phyloP scores from a whole-genome alignment of 495 filamentous ascomycete species.

The Talaromyces liani region DNA sequence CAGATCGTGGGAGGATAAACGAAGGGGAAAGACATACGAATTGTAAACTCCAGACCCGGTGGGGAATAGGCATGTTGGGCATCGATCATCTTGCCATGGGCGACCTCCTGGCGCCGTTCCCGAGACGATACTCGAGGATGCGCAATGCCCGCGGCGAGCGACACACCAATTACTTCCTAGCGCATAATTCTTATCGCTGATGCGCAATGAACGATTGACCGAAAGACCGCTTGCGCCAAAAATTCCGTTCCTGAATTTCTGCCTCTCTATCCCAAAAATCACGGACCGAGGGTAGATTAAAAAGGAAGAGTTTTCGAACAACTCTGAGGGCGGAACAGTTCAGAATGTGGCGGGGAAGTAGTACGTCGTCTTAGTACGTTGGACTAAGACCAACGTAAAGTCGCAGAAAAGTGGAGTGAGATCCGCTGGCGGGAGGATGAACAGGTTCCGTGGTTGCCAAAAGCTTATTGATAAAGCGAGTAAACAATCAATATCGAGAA shows the following conservation, averaged over 20 bases:
- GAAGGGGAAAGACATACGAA: constrained; percentile 25
- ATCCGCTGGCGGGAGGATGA: not conserved
- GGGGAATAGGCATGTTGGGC: constrained; percentile 26
- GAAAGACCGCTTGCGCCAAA: not conserved
- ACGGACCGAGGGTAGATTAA: not conserved
- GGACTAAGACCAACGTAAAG: not conserved
- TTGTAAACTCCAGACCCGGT: constrained; percentile 25
- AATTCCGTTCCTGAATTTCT: not conserved
- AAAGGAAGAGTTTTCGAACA: not conserved
- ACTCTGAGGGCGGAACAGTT: not conserved
- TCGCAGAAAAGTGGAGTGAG: not conserved
- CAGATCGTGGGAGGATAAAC: not conserved
- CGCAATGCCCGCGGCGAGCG: constrained; percentile 19
- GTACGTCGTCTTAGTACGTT: not conserved
- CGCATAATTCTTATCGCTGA: constrained; percentile 17
- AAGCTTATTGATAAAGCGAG: not conserved
- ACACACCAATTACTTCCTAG: constrained; percentile 14
- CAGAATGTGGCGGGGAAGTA: constrained; percentile 5
- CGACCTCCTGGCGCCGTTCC: constrained; percentile 16
- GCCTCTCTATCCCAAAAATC: not conserved
- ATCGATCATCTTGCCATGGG: constrained; percentile 32
- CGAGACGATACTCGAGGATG: constrained; percentile 18
- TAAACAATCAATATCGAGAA: not conserved
- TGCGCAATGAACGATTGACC: not conserved
- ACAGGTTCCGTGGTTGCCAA: not conserved